Evolutionary conservation across 2,329 filamentous ascomycete species (phyloP).

Genomic region (Exophiala mesophila): DNA sequence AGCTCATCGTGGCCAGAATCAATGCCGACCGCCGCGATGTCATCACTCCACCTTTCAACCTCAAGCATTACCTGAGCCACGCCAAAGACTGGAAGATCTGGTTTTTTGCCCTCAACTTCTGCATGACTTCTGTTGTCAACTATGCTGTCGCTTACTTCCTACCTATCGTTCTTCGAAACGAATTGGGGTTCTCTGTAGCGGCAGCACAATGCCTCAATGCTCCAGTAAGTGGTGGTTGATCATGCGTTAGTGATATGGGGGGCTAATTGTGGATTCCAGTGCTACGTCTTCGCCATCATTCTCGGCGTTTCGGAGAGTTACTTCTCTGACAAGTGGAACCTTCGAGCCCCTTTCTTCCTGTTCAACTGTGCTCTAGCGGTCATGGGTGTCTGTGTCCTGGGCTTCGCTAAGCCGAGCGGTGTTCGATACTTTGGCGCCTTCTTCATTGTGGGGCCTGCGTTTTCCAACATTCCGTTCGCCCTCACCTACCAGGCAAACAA

Average conservation of each 20-base stretch:
- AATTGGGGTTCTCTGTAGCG: constrained; percentile 62
- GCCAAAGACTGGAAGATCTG: constrained; percentile 51
- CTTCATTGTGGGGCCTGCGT: constrained; percentile 66
- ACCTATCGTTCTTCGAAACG: constrained; percentile 63
- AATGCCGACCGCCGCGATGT: constrained; percentile 23
- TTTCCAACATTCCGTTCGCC: constrained; percentile 67
- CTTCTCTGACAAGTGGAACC: constrained; percentile 61
- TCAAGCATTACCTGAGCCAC: constrained; percentile 44
- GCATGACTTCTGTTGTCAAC: constrained; percentile 59
- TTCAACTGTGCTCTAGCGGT: constrained; percentile 61
- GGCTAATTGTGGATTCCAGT: constrained; percentile 1
- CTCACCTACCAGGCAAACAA: constrained; percentile 85
- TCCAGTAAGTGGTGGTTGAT: constrained; percentile 44
- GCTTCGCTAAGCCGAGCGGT: constrained; percentile 52
- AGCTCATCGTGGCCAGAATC: background rate
- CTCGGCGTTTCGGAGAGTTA: constrained; percentile 68
- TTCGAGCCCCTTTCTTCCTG: constrained; percentile 68
- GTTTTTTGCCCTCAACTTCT: constrained; percentile 50
- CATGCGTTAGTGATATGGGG: too few species aligned
- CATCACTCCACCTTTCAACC: constrained; percentile 43
- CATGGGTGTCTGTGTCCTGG: constrained; percentile 67
- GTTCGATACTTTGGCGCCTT: constrained; percentile 71
- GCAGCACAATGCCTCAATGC: constrained; percentile 67
- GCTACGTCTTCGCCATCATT: constrained; percentile 58
- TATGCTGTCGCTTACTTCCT: constrained; percentile 78